phyloP scores from a whole-genome alignment of 2,329 filamentous ascomycete genomes.

The Pseudogymnoascus sp. region DNA sequence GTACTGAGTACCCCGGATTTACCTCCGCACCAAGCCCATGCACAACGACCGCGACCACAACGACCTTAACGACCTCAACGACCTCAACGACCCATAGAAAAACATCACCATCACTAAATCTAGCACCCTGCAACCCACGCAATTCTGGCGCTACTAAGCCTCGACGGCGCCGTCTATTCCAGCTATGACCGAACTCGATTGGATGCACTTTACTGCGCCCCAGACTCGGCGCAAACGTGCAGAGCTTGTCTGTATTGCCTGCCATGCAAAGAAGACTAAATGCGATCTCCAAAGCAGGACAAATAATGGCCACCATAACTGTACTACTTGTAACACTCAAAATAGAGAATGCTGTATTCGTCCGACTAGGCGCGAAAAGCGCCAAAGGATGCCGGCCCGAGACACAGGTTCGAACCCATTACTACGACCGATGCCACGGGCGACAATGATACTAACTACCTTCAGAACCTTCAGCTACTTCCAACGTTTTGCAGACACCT shows the following conservation, averaged over 20 bases:
- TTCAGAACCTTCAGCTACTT: background rate
- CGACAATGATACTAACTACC: background rate
- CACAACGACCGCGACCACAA: background rate
- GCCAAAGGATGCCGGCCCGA: background rate
- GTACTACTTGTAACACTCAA: slow-evolving; percentile 18
- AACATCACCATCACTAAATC: background rate
- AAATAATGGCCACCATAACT: background rate
- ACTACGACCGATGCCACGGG: background rate
- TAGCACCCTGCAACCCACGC: background rate
- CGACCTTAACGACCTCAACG: background rate
- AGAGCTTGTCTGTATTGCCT: slow-evolving; percentile 27
- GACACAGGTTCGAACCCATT: background rate
- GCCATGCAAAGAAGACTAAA: slow-evolving; percentile 33
- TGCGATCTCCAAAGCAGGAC: slow-evolving; percentile 28
- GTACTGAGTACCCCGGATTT: background rate
- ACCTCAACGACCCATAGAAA: background rate
- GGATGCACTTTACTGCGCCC: slow-evolving; percentile 27
- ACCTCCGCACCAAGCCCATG: background rate
- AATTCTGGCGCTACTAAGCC: background rate
- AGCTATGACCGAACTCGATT: slow-evolving; percentile 19
- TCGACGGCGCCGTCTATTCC: background rate
- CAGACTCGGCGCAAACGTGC: slow-evolving; percentile 31
- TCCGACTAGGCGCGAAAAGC: background rate
- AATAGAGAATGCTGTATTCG: slow-evolving; percentile 25
- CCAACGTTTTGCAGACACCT: background rate